Percentiles rank a stretch among this genome's conserved stretches.
Conservation (phyloP, 495 filamentous ascomycete genomes). For the Xylaria palmicola region DNA sequence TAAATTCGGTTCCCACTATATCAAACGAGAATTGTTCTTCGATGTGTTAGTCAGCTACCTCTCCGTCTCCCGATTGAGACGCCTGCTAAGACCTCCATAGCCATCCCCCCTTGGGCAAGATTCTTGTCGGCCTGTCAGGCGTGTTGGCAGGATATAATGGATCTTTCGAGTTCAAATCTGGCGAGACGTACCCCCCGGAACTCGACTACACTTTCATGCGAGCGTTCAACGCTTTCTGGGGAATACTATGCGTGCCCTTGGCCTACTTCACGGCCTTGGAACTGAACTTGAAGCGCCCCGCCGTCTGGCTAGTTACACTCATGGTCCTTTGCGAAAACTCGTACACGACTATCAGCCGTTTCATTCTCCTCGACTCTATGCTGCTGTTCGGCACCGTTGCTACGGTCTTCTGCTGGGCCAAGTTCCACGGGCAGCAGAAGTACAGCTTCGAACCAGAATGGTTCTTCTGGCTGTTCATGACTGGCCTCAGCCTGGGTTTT, state of each 20-base stretch:
- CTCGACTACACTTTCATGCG: conserved; percentile 99
- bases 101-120: conserved; percentile 95
- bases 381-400: conserved; percentile 96
- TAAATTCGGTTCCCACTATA: conserved; percentile 97
- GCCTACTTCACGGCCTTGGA: conserved; percentile 94
- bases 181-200: conserved; percentile 89
- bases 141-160: conserved; percentile 97
- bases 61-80: neutral
- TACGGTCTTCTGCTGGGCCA: conserved; percentile 92
- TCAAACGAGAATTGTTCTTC: conserved; percentile 99
- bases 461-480: conserved; percentile 89
- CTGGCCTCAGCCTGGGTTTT: conserved; percentile 91
- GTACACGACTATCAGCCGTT: conserved; percentile 96
- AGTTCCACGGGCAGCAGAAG: conserved; percentile 83
- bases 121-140: conserved; percentile 94
- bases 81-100: conserved; percentile 15
- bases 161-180: conserved; percentile 99
- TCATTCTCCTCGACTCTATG: conserved; percentile 98
- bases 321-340: conserved; percentile 99
- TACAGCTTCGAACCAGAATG: conserved; percentile 84
- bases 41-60: conserved; percentile 61
- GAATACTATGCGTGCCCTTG: conserved; percentile 85
- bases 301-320: conserved; percentile 90
- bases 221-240: conserved; percentile 93
- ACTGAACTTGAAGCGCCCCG: conserved; percentile 77